Percentiles rank a stretch among this genome's conserved stretches.
Evolutionary conservation across 495 filamentous ascomycete species (phyloP).

Genomic region (Podospora appendiculata): DNA sequence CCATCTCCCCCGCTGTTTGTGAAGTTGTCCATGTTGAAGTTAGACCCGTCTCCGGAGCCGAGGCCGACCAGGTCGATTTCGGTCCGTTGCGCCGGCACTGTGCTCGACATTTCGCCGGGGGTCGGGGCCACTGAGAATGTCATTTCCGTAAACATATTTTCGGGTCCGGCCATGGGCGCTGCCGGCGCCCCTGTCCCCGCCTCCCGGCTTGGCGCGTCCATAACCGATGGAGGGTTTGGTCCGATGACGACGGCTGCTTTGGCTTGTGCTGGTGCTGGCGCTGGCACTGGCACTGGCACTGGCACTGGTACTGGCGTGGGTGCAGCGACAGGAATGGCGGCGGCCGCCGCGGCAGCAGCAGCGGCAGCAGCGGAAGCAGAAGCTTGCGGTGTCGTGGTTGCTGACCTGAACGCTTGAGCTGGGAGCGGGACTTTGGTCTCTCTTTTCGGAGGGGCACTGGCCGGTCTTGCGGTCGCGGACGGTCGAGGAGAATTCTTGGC

Average conservation of each 20-base stretch:
- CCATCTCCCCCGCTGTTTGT: conserved; percentile 3
- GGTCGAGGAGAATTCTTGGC: conserved; percentile 13
- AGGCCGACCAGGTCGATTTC: conserved; percentile 3
- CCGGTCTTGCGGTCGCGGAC: conserved; percentile 4
- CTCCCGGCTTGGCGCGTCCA: too few species aligned
- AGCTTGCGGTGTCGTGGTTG: conserved; percentile 1
- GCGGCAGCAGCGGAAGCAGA: not conserved
- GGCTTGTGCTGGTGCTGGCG: conserved; percentile 3
- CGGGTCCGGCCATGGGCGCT: conserved; percentile 6
- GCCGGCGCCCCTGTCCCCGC: too few species aligned
- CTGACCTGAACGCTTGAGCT: conserved; percentile 21
- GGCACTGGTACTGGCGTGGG: conserved; percentile 1
- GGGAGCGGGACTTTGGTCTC: conserved; percentile 26
- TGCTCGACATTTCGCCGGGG: conserved; percentile 12
- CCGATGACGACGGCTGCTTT: conserved; percentile 2
- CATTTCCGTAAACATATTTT: conserved; percentile 35
- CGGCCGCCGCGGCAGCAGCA: not conserved
- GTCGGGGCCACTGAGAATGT: conserved; percentile 33
- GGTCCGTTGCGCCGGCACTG: not conserved
- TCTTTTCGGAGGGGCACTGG: conserved; percentile 20
- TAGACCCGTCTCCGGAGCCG: not conserved
- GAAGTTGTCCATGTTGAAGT: conserved; percentile 3
- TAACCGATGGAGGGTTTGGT: not conserved
- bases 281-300: conserved; percentile 4
- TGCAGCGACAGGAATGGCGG: not conserved